These are phyloP conservation scores for Xerocomellus amylosporus DNA, from an alignment of 768 basidiomycete genomes.

Conservation along the genomic window DNA sequence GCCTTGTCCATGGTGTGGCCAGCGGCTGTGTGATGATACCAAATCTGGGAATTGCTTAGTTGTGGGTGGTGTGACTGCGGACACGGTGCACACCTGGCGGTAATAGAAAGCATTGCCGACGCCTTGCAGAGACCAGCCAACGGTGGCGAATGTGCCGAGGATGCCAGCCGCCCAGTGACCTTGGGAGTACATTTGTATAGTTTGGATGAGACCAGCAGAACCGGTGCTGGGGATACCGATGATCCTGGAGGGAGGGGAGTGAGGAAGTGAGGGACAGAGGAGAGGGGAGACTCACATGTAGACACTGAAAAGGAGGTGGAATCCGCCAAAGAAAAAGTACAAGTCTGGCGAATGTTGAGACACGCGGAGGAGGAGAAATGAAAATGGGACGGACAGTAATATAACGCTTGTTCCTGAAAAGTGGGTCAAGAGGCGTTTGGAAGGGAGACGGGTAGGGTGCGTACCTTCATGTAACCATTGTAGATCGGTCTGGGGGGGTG, in stretches of 20 bases:
- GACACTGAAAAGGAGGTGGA: slow-evolving; percentile 88
- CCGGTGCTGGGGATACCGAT: slow-evolving; percentile 96
- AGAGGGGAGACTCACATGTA: slow-evolving; percentile 66
- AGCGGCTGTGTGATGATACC: slow-evolving; percentile 72
- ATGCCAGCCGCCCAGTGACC: slow-evolving; percentile 78
- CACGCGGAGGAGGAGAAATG: slow-evolving; percentile 2
- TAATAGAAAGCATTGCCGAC: slow-evolving; percentile 79
- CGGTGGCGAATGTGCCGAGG: slow-evolving; percentile 74
- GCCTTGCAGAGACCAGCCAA: slow-evolving; percentile 87
- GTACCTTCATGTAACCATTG: slow-evolving; percentile 95
- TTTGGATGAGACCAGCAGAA: slow-evolving; percentile 92
- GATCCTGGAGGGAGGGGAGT: slow-evolving; percentile 55
- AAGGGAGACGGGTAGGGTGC: slow-evolving; percentile 24
- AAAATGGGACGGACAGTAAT: slow-evolving; percentile 69
- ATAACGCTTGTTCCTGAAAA: slow-evolving; percentile 82
- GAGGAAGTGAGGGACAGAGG: slow-evolving; percentile 11
- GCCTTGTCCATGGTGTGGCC: slow-evolving; percentile 90
- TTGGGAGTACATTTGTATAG: slow-evolving; percentile 72
- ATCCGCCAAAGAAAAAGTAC: slow-evolving; percentile 96
- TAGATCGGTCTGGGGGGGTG: slow-evolving; percentile 73
- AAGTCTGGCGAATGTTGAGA: slow-evolving; percentile 55
- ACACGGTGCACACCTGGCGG: slow-evolving; percentile 53
- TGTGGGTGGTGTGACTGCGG: slow-evolving; percentile 7
- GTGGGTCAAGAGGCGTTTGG: slow-evolving; percentile 20
- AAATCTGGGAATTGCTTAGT: slow-evolving; percentile 50